These are phyloP conservation scores for Lentinus polychrous DNA, from an alignment of 1,284 basidiomycete genomes.

Conservation along the genomic window DNA sequence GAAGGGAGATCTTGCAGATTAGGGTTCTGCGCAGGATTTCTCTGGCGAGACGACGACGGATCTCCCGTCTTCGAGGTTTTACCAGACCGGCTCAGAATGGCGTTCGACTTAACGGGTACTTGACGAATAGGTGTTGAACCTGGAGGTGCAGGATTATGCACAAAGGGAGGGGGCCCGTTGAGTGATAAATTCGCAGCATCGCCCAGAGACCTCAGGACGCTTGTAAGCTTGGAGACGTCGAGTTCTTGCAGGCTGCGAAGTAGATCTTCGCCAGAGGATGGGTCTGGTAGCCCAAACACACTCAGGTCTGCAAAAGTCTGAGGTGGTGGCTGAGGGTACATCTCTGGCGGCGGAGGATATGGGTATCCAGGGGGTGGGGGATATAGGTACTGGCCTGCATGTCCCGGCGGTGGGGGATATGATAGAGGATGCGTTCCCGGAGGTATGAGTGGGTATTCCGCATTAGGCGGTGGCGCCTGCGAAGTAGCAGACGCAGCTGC, in stretches of 20 bases:
- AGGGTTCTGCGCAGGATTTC: slow-evolving; percentile 4
- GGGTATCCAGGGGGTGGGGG: slow-evolving; percentile 20
- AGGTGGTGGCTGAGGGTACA: slow-evolving; percentile 21
- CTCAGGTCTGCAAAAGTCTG: slow-evolving; percentile 24
- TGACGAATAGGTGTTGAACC: slow-evolving; percentile 21
- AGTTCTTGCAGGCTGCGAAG: slow-evolving; percentile 63
- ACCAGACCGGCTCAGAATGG: slow-evolving; percentile 27
- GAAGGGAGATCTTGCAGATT: slow-evolving; percentile 26
- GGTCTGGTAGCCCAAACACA: slow-evolving; percentile 33
- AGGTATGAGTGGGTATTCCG: slow-evolving; percentile 2
- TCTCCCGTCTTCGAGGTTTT: slow-evolving; percentile 28
- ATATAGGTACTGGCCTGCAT: slow-evolving; percentile 16
- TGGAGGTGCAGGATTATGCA: slow-evolving; percentile 25
- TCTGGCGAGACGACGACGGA: neutral
- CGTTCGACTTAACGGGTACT: slow-evolving; percentile 39
- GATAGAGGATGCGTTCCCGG: slow-evolving; percentile 15
- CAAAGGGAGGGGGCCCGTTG: slow-evolving; percentile 25
- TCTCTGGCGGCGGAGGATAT: slow-evolving; percentile 15
- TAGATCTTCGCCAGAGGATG: slow-evolving; percentile 66
- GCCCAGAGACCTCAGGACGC: slow-evolving; percentile 53
- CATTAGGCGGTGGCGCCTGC: slow-evolving; percentile 13
- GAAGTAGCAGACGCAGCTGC: slow-evolving; percentile 26
- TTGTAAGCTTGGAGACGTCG: slow-evolving; percentile 63
- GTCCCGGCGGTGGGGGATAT: slow-evolving; percentile 17
- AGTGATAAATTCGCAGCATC: slow-evolving; percentile 43